phyloP scores from a whole-genome alignment of 768 basidiomycete genomes.

The Clitopilus hobsonii region DNA sequence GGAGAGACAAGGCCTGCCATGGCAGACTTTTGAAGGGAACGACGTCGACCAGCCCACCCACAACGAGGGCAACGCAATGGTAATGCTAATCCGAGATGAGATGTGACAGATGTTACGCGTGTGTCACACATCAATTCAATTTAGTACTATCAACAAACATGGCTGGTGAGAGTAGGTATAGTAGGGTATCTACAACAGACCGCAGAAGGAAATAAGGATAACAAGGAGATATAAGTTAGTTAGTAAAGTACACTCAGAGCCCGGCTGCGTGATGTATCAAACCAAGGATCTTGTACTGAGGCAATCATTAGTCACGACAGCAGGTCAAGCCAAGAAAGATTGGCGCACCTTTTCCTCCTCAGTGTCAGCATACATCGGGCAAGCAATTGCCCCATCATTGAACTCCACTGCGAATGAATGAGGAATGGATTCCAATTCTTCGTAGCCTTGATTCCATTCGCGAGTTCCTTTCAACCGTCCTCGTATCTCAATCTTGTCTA shows the following conservation, averaged over 20 bases:
- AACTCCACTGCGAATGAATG: conserved; percentile 67
- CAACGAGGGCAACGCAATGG: conserved; percentile 2
- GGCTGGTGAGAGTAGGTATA: conserved; percentile 9
- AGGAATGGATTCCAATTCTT: conserved; percentile 60
- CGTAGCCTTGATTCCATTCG: conserved; percentile 67
- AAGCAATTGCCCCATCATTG: conserved; percentile 38
- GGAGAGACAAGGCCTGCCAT: conserved; percentile 66
- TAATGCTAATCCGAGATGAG: not conserved
- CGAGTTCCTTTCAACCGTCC: conserved; percentile 41
- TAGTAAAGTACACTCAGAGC: conserved; percentile 20
- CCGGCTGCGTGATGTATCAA: conserved; percentile 40
- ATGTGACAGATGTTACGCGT: not conserved
- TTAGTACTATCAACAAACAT: not conserved
- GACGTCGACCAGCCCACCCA: conserved; percentile 13
- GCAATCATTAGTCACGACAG: conserved; percentile 4
- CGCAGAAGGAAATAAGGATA: conserved; percentile 5
- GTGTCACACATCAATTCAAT: not conserved
- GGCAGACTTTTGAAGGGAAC: conserved; percentile 16
- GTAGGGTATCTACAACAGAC: not conserved
- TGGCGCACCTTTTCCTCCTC: conserved; percentile 56
- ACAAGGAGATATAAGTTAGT: conserved; percentile 3
- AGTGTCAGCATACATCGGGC: conserved; percentile 58
- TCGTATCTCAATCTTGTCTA: conserved; percentile 43
- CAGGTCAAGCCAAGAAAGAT: not conserved
- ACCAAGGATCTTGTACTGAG: conserved; percentile 42